Evolutionary conservation across 176 grass and related monocot species (phyloP), one percentile per base, ranked within the genome.

Genomic region (Carex scoparia): DNA sequence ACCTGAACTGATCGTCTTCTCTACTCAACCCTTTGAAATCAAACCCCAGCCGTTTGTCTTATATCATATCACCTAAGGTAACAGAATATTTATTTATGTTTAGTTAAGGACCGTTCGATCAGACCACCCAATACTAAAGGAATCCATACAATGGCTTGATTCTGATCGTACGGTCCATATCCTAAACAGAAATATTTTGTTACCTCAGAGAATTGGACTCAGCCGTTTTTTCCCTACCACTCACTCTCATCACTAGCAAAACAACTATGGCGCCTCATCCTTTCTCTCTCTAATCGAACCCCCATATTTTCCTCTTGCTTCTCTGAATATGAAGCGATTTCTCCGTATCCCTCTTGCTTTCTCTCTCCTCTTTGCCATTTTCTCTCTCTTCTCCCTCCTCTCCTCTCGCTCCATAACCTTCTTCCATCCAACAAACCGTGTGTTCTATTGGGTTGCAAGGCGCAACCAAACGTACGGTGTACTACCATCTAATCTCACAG

Each of bases 21-120:
- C 61, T 51, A 68, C 62, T 83, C 80, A 68, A 77, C 58, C 80
- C 80, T 83, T 67, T n/a, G 12, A 66, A 83, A 83, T 15, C 61
- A 49, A 67, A 40, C 6, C 59, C 10, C 0, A 44, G 37, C 15
- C 61, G 10, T 66, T 51, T 82, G 61, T 10, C 10, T 42, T 60
- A 40, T 5, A 5, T 40, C 38, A 40, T 40, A 40, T 5, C 4
- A 4, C 4, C 35, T 5, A 40, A 40, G 38, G 38, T 40, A 40
- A 40, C 38, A 40, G 0, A 40, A 40, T 40, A 40, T 40, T 40
- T 40, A 0, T 40, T 4, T 23, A 23, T 23, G 23, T 37, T 40
- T 40, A 40, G 4, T 5, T 40, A 0, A 0, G 4, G 38, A 40
- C 4, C 38, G 38, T 40, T 4, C 38, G 4, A 40, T 5, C 38